A percentile compares a stretch with the other conserved stretches of the same genome.
These are phyloP conservation scores for Cardamine chenopodiifolia DNA, from an alignment of 345 rosid genomes.

Conservation along the genomic window DNA sequence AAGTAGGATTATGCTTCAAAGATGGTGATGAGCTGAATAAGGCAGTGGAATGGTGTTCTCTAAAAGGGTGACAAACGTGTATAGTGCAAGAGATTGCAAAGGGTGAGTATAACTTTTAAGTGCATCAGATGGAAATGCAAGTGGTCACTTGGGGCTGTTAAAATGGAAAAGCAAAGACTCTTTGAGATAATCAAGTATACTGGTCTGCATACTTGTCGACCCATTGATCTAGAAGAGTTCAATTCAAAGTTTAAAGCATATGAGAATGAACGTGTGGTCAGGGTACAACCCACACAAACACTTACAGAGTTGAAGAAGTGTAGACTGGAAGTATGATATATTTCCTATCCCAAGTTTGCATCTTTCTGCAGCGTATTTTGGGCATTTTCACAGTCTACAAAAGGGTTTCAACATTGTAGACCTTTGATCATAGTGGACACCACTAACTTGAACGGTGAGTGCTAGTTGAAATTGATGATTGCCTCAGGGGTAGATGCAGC, in stretches of 20 bases:
- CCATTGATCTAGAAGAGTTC: background rate
- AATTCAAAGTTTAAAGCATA: background rate
- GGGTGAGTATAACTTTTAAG: background rate
- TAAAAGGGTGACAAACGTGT: background rate
- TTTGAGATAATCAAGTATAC: background rate
- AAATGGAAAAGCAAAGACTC: background rate
- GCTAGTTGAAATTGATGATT: background rate
- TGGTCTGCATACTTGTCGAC: background rate
- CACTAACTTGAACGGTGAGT: background rate
- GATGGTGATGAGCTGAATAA: background rate
- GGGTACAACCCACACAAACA: background rate
- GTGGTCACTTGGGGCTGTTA: background rate
- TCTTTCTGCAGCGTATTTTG: background rate
- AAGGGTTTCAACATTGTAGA: constrained; percentile 27
- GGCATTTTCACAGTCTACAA: constrained; percentile 10
- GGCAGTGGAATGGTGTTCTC: background rate
- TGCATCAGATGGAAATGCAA: background rate
- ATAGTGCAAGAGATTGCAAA: background rate
- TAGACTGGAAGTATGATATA: constrained; percentile 7
- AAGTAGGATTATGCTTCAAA: background rate
- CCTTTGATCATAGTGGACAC: constrained; percentile 14
- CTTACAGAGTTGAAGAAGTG: background rate
- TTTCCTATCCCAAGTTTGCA: constrained; percentile 4
- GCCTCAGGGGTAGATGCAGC: constrained; percentile 3
- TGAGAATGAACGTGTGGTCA: background rate